phyloP scores from a whole-genome alignment of 306 rosid species.

The Hippophae gyantsensis region DNA sequence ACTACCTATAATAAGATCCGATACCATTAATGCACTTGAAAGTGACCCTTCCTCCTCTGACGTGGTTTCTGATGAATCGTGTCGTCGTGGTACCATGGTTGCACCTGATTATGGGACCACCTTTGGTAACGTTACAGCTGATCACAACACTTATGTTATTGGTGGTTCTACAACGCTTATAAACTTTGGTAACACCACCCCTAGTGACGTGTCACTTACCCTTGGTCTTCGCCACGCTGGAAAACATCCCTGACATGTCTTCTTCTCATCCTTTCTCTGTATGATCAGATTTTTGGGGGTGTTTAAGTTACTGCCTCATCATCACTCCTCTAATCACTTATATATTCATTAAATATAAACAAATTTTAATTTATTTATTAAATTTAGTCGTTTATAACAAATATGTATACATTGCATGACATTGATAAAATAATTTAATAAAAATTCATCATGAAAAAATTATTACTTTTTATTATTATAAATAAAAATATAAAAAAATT shows the following conservation, averaged over 20 bases:
- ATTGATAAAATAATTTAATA: no score
- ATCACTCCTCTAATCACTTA: no score
- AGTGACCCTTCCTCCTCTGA: conserved; percentile 51
- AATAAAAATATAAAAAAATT: no score
- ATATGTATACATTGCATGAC: no score
- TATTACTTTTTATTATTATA: no score
- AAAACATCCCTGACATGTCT: conserved; percentile 31
- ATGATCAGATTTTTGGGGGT: no score
- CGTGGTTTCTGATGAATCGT: conserved; percentile 42
- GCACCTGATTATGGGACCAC: conserved; percentile 58
- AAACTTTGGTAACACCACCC: conserved; percentile 66
- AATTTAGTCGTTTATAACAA: no score
- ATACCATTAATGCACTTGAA: conserved; percentile 44
- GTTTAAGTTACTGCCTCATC: no score
- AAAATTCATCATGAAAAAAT: no score
- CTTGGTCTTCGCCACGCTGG: conserved; percentile 96
- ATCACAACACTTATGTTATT: conserved; percentile 4
- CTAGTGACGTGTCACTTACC: conserved; percentile 95
- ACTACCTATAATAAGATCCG: conserved; percentile 29
- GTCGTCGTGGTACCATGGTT: conserved; percentile 46
- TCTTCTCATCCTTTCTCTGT: no score
- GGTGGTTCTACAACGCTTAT: conserved; percentile 53
- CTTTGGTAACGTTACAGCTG: conserved; percentile 17
- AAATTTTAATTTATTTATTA: no score
- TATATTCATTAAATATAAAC: no score